Percentiles rank a stretch among this genome's conserved stretches.
phyloP scores from a whole-genome alignment of 1,284 basidiomycete genomes.

The Ustilago trichophora region DNA sequence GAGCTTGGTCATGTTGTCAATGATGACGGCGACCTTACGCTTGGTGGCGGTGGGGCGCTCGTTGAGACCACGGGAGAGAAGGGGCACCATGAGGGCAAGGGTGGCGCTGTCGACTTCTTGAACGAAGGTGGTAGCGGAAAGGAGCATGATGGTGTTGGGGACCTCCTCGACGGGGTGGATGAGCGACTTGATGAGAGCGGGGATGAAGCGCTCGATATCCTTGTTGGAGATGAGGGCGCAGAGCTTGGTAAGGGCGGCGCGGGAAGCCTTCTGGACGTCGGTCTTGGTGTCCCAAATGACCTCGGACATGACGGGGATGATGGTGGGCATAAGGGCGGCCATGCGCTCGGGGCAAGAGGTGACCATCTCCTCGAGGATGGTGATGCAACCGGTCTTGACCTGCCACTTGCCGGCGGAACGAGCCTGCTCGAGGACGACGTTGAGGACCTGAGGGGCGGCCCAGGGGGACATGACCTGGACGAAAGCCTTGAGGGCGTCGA shows the following conservation, averaged over 20 bases:
- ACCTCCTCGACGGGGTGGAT: slow-evolving; percentile 99
- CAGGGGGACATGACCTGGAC: slow-evolving; percentile 88
- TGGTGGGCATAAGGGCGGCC: slow-evolving; percentile 91
- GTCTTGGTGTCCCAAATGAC: slow-evolving; percentile 99
- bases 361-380: slow-evolving; percentile 89
- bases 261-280: slow-evolving; percentile 98
- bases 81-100: slow-evolving; percentile 97
- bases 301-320: slow-evolving; percentile 92
- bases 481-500: slow-evolving; percentile 83
- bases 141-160: slow-evolving; percentile 91
- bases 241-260: slow-evolving; percentile 86
- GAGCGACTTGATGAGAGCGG: slow-evolving; percentile 93
- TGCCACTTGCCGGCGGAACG: slow-evolving; percentile 99
- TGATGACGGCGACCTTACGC: slow-evolving; percentile 67
- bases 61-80: slow-evolving; percentile 89
- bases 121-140: slow-evolving; percentile 99
- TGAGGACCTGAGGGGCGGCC: slow-evolving; percentile 85
- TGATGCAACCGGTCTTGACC: slow-evolving; percentile 89
- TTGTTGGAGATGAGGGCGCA: slow-evolving; percentile 85
- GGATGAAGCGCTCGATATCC: slow-evolving; percentile 83
- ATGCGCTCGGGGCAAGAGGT: slow-evolving; percentile 83
- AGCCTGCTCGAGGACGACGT: slow-evolving; percentile 90
- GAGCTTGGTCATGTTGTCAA: slow-evolving; percentile 67
- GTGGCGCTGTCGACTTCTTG: slow-evolving; percentile 99
- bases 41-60: slow-evolving; percentile 66